phyloP scores from a whole-genome alignment of 169 alveolate genomes.

The Plasmodium gonderi region DNA sequence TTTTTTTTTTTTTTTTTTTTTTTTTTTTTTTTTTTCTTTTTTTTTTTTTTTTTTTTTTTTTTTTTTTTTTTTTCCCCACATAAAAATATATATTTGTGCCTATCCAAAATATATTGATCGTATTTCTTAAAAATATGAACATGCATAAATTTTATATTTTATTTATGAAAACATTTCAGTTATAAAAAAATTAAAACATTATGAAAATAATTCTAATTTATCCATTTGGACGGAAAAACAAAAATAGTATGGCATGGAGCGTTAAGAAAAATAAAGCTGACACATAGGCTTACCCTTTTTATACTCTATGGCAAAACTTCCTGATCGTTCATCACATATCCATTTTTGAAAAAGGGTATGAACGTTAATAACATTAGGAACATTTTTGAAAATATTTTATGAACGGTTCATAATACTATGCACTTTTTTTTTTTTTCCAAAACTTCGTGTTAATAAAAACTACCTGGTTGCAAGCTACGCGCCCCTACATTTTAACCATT shows the following conservation, averaged over 20 bases:
- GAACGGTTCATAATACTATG: not conserved
- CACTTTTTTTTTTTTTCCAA: not conserved
- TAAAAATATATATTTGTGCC: not conserved
- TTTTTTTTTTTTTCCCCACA: not conserved
- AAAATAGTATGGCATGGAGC: not conserved
- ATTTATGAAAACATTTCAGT: not conserved
- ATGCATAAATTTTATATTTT: not conserved
- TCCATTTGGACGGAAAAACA: not conserved
- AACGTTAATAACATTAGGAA: not conserved
- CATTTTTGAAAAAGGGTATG: not conserved
- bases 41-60: not conserved
- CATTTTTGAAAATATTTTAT: not conserved
- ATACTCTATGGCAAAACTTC: no score
- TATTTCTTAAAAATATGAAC: no score
- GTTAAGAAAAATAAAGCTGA: no score
- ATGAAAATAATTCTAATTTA: not conserved
- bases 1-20: not conserved
- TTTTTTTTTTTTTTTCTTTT: not conserved
- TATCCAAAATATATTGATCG: no score
- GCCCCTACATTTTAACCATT: no score
- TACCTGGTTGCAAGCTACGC: no score
- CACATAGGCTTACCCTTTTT: no score
- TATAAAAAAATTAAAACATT: not conserved
- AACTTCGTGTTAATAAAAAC: no score
- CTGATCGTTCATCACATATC: no score